Base-by-base conservation (phyloP, 2,329 filamentous ascomycete species). In the Huntiella moniliformis region DNA sequence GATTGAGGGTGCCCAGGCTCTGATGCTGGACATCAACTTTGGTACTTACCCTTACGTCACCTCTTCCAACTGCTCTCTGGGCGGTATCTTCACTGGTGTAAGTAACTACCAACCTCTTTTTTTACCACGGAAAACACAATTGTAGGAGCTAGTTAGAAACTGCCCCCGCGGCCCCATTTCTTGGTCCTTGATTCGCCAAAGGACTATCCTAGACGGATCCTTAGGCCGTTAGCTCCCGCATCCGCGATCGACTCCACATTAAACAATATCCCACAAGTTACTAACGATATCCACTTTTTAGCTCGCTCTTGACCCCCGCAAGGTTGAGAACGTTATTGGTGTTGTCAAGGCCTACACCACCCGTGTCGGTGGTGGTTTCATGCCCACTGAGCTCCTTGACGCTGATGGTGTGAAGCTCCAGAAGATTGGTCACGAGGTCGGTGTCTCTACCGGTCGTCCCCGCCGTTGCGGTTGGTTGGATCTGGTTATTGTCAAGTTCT, bases 401-500 rank as follows among this genome's bases (percentile, higher is more conserved):
- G 61, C 63, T 47, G 56, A 39, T 32, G 53, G 64, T 43, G 56
- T 53, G 18, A 63, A 61, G 52, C 57, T 67, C 11, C 63, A 67
- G 54, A 58, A 66, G 45, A 58, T 67, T 47, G 67, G 67, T 13
- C 58, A 61, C 42, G 63, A 67, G 43, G 49, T 52, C 38, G 52
- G 50, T 43, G 46, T 46, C 5, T 52, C 39, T 10, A 50, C 46
- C n/a, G 51, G 51, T 10, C 49, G 51, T 31, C 48, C 48, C 41
- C 48, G 48, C 33, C 36, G 38, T 35, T 73, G 66, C 61, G 48
- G 49, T 61, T 74, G 54, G 60, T 64, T 79, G 38, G 78, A 83
- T 54, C 67, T 83, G 4, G 76, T 82, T 32, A 70, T 82, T 5
- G 60, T 82, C 51, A 77, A 79, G 58, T 82, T 79, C 64, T 77